Evolutionary conservation across 2,329 filamentous ascomycete genomes (phyloP), one percentile per base, ranked within the genome.

Genomic region (Monosporascus ibericus): DNA sequence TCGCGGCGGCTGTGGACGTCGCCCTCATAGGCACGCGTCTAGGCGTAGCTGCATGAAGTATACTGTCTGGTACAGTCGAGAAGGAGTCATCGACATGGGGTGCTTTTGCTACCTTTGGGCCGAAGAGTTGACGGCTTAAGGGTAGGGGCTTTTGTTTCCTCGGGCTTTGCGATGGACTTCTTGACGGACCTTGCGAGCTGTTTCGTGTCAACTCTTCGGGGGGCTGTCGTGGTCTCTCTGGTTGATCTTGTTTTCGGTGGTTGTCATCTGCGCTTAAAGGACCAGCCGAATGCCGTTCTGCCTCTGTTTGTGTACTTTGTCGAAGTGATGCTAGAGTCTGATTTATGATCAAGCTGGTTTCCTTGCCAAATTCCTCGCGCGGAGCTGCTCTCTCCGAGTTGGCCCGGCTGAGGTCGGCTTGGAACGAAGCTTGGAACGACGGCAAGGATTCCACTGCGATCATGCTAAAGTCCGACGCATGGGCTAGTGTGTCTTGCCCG

Each of bases 291-390:
- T 50, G 51, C 6, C 36, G 47, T 48, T 57, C 53, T 34, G 51
- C 47, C 42, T 63, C 59, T 15, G 59, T 63, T 30, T 63, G 57
- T 58, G 62, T 56, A 53, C 65, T 60, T 66, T 56, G 73, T 39
- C 78, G 71, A 37, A 82, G 60, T 3, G 75, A 75, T 57, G 80
- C 77, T 7, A 84, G 63, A 0, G 78, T 79, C 37, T 74, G 75
- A 59, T 78, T 81, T 50, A 83, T 80, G 47, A 84, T 81, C 40
- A 77, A 63, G 50, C 75, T 81, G 0, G 80, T 82, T 34, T 76
- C 75, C 18, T 83, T 79, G 4, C 79, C 81, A 56, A 81, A 70
- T 30, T 80, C 76, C 8, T 73, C 68, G 3, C 71, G 64, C 1
- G 63, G 46, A 6, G 18, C 22, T 14, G 39, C 36, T 4, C 49